Evolutionary conservation across 2,329 filamentous ascomycete species (phyloP), one percentile per base, ranked within the genome.

Genomic region (Pseudogymnoascus sp.): DNA sequence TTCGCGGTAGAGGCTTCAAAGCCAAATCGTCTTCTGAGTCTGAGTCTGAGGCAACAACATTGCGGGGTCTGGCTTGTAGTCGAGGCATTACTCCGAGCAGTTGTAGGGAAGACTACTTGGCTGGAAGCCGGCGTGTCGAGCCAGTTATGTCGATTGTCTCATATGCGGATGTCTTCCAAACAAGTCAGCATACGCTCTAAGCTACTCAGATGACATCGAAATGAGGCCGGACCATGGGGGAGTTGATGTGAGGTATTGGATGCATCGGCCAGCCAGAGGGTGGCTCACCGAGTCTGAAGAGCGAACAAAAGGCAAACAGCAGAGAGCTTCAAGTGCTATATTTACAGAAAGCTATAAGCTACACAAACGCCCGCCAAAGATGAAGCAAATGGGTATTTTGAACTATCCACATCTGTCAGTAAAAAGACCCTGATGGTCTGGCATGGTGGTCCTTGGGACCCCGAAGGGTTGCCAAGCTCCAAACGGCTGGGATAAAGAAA

Each of bases 331-430:
- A 55, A 19, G 25, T 55, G 45, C 2, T 35, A 55, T 55, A 19
- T 45, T 9, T 55, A 55, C 49, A 35, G 28, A 30, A 55, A 55
- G 49, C 11, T 55, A 55, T 12, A 55, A 14, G 49, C 49, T 55
- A 55, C 28, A 55, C 49, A 55, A 8, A 55, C 16, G 11, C 2
- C 22, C 28, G 25, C 9, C 16, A 5, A 55, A 5, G 2, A 35
- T 22, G 9, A 55, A 33, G 49, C 28, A 30, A 55, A 55, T 22
- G 9, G n/a, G n/a, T 55, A 55, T 33, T n/a, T 55, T n/a, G 2
- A 55, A 55, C 49, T 55, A 55, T 55, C 49, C 49, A 55, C 28
- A 55, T 33, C n/a, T 25, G n/a, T 55, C 28, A 55, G 49, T 35
- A 35, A 22, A 55, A 22, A 55, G 49, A 55, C 28, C 49, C 49